A percentile compares a stretch with the other conserved stretches of the same genome.
phyloP scores from a whole-genome alignment of 225 moss, liverwort and hornwort genomes.

The Pseudoscleropodium purum region DNA sequence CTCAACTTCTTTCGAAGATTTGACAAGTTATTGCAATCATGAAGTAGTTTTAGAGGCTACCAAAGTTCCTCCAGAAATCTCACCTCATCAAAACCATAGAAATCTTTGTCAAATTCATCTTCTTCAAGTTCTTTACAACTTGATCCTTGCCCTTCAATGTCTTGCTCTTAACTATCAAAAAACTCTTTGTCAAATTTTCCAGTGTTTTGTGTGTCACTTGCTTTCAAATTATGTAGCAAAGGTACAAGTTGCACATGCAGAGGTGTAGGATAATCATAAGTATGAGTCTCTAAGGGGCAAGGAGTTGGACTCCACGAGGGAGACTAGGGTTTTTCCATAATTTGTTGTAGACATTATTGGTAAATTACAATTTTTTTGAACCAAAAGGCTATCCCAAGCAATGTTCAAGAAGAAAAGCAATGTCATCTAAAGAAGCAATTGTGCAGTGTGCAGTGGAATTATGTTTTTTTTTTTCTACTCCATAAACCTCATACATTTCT shows the following conservation, averaged over 20 bases:
- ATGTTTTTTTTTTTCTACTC: too few relatives aligned
- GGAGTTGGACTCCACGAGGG: fast-evolving
- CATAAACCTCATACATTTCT: neutral
- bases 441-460: too few relatives aligned
- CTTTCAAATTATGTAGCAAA: fast-evolving
- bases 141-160: neutral
- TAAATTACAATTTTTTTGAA: fast-evolving
- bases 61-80: fast-evolving
- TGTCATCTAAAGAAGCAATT: neutral
- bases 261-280: neutral
- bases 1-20: fast-evolving
- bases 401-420: neutral
- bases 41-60: neutral
- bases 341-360: neutral
- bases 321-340: too few relatives aligned
- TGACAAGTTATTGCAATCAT: neutral
- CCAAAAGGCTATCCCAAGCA: fast-evolving
- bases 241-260: fast-evolving
- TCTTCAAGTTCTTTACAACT: neutral
- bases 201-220: neutral
- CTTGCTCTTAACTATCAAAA: neutral
- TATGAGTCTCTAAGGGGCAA: fast-evolving
- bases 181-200: neutral
- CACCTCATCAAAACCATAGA: neutral
- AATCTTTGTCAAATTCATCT: neutral